Base-by-base conservation (phyloP, 2,329 filamentous ascomycete species). In the Botrytis hyacinthi region DNA sequence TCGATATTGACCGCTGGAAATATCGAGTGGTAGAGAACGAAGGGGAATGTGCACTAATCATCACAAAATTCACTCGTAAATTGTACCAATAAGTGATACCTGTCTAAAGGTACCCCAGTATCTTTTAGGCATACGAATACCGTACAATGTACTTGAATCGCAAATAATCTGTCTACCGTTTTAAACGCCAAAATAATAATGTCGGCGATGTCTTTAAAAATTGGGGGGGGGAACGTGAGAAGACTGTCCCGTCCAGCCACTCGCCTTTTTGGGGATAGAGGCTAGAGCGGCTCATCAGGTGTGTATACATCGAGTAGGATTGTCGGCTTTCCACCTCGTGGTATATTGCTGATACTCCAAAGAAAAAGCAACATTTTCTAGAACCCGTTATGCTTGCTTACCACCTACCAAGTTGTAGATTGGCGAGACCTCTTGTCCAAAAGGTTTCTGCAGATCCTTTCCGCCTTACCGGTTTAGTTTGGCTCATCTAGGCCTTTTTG, bases 381-480 rank as follows among this genome's bases (percentile, higher is more conserved):
- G 62, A 59, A 72, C 62, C 70, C 70, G 70, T 72, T 72, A 46
- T 72, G 62, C 51, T 60, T 68, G 51, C 51, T 42, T 71, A 32
- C n/a, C 40, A 54, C 65, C 46, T 67, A 40, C 46, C 65, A 68
- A 63, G 67, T 72, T 72, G 70, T 72, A 72, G 70, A 72, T 72
- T 72, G 70, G 70, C 70, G 70, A 72, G 65, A 67, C 65, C 65
- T 67, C 46, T 46, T 67, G 62, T 72, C 46, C 57, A 67, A 51
- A 68, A n/a, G 29, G n/a, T 48, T 72, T 44, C 62, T 32, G 70
- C 37, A 59, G 70, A 72, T 72, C 62, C 70, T 59, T 66, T 72
- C 70, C 70, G 70, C 70, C 62, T 68, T 60, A 72, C 70, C 70
- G 70, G 67, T 72, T 72, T 40, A 48, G 70, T 68, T 67, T 60